Evolutionary conservation across 441 rosid species (phyloP).

Genomic region (Gossypium schwendimanii): DNA sequence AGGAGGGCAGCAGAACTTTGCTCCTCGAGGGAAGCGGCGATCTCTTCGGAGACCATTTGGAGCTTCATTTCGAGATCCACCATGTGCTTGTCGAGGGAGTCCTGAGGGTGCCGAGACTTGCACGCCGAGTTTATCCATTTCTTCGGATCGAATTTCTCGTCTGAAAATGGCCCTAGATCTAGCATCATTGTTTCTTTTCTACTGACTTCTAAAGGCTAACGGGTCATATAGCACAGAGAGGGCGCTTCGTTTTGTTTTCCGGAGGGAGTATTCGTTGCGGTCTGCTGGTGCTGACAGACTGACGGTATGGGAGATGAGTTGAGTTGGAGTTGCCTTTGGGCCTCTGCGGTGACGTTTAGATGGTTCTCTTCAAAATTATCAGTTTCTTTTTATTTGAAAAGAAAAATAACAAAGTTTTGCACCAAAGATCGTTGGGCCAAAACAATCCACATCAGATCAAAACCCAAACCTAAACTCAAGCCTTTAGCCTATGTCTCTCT

Average conservation of each 20-base stretch:
- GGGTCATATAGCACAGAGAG: not conserved
- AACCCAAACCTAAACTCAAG: not conserved
- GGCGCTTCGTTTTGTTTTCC: not conserved
- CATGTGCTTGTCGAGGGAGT: slow-evolving; percentile 77
- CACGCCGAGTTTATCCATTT: slow-evolving; percentile 87
- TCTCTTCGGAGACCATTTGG: slow-evolving; percentile 96
- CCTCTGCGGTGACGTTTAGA: not conserved
- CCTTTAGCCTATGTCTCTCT: not conserved
- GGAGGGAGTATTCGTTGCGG: not conserved
- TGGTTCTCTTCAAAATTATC: not conserved
- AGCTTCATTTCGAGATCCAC: slow-evolving; percentile 99
- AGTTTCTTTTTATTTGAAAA: too few species aligned
- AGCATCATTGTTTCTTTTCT: slow-evolving; percentile 44
- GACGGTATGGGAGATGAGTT: not conserved
- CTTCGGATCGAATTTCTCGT: slow-evolving; percentile 91
- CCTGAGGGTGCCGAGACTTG: slow-evolving; percentile 77
- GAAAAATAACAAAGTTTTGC: not conserved
- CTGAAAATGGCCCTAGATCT: slow-evolving; percentile 93
- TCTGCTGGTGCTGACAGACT: not conserved
- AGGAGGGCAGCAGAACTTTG: slow-evolving; percentile 82
- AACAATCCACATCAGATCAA: not conserved
- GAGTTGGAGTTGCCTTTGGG: not conserved
- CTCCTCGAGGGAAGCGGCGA: slow-evolving; percentile 87
- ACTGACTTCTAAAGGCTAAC: not conserved
- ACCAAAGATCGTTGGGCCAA: not conserved